A percentile compares a stretch with the other conserved stretches of the same genome.
Evolutionary conservation across 1,284 basidiomycete species (phyloP).

Genomic region (Bondarzewia mesenterica): DNA sequence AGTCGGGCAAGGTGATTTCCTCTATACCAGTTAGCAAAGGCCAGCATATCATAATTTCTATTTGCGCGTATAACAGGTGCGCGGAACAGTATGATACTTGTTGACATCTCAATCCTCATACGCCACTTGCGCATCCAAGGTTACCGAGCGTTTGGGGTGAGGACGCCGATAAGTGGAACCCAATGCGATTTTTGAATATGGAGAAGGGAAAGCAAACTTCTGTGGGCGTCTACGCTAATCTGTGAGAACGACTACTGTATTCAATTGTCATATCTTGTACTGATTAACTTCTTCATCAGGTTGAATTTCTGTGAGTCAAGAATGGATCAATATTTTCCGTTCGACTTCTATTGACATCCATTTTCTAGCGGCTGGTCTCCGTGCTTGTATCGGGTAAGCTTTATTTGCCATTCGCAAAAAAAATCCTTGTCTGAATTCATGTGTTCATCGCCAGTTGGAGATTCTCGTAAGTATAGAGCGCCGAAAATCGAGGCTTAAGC

Average conservation of each 20-base stretch:
- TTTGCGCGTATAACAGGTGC: slow-evolving; percentile 26
- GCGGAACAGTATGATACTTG: slow-evolving; percentile 1
- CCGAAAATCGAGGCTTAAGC: background rate
- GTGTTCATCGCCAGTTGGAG: slow-evolving; percentile 15
- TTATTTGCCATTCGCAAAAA: background rate
- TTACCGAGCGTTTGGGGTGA: slow-evolving; percentile 35
- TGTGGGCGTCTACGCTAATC: slow-evolving; percentile 41
- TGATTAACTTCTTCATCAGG: slow-evolving; percentile 8
- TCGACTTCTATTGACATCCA: background rate
- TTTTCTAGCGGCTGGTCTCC: slow-evolving; percentile 15
- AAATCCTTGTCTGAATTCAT: background rate
- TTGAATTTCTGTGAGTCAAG: slow-evolving; percentile 13
- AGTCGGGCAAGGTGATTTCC: slow-evolving; percentile 21
- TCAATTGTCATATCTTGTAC: background rate
- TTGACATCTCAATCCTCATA: background rate
- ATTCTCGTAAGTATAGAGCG: slow-evolving; percentile 20
- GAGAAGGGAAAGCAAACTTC: slow-evolving; percentile 25
- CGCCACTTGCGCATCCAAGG: too few species aligned
- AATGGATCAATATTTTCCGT: background rate
- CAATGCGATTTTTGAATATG: slow-evolving; percentile 38
- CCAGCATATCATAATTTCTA: slow-evolving; percentile 22
- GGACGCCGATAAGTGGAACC: slow-evolving; percentile 42
- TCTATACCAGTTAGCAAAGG: slow-evolving; percentile 30
- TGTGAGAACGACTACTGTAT: slow-evolving; percentile 33
- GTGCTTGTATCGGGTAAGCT: slow-evolving; percentile 20